Base-by-base conservation (phyloP, 1,284 basidiomycete genomes). In the Coniferiporia weirii region DNA sequence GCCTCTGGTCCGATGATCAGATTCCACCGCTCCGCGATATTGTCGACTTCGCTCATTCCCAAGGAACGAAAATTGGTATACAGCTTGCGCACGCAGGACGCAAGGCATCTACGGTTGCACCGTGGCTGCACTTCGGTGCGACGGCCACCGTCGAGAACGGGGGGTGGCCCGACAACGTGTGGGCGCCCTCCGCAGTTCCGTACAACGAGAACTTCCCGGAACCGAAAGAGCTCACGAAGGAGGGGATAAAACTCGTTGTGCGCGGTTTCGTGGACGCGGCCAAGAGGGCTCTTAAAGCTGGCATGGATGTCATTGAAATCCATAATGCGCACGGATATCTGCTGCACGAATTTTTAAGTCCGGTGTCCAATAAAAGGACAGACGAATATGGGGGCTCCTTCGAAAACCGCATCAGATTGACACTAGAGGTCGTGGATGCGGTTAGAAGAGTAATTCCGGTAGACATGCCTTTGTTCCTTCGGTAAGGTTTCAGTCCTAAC, bases 21-120 rank as follows among this genome's bases (percentile, higher is more conserved):
- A 76, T 83, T 27, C 73, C 73, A 34, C 76, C 80, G 0, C 74
- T 82, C 63, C 79, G 79, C 64, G 75, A 79, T n/a, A 73, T 86
- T 52, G 81, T 84, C 61, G 77, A 81, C 45, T 81, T 80, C 61
- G 75, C 80, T 34, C 82, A 85, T 64, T 68, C 76, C 17, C 74
- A 82, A 64, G 71, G 75, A 44, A 61, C 72, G 40, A 71, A 72
- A 36, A 75, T 84, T 12, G 85, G 82, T 12, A 75, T 87, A 56
- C 85, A 87, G 67, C 75, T 87, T 45, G 80, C 79, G 0, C 84
- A 87, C 63, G 83, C 81, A 0, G 85, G 85, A 0, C 69, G 85
- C 46, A 87, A 87, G 68, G 81, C 82, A 0, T 78, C 75, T 15
- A 78, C 74, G 0, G 67, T 77, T 19, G 70, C 77, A 1, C 77